Evolutionary conservation across 2,329 filamentous ascomycete genomes (phyloP), one percentile per base, ranked within the genome.

Genomic region (Aspergillus novofumigatus): DNA sequence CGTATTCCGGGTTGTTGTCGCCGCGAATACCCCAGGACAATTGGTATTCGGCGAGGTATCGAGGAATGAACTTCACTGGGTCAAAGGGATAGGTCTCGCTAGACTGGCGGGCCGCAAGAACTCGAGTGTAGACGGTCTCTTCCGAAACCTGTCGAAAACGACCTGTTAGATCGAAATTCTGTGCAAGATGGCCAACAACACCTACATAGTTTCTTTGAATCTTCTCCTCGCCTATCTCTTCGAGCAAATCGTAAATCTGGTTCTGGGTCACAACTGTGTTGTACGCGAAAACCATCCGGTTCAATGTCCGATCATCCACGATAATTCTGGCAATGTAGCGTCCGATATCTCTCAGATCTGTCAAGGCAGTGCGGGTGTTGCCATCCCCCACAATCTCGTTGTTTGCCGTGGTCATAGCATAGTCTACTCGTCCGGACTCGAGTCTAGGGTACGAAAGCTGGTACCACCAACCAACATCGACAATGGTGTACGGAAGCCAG

Each of bases 401-500:
- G 21, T 72, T 69, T 1, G 71, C 66, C 0, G 67, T 63, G 3
- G 70, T 66, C 57, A 76, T 65, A 23, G 73, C 73, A 58, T 79
- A 78, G 62, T 82, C 79, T n/a, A 75, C 68, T 41, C 69, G 68
- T 9, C 80, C 78, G 17, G 74, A 78, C n/a, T 76, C 73, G 0
- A 83, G 65, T n/a, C 64, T 64, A 11, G 77, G 78, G 54, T 78
- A 72, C 4, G 72, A 70, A 29, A 80, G 61, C 62, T 84, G 81
- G 64, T 82, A 81, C 83, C 83, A 86, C 72, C 74, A 83, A n/a
- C 83, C 83, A 11, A 84, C 77, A 59, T 86, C 83, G 51, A 85
- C 78, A 63, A 82, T 72, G 5, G 83, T 85, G 69, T 80, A 86
- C 0, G 81, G 80, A 1, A 86, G 73, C 32, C 73, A 68, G 1